A percentile compares a stretch with the other conserved stretches of the same genome.
Conservation (phyloP, 192 early-diverging fungal species). For the Spizellomyces sp. region DNA sequence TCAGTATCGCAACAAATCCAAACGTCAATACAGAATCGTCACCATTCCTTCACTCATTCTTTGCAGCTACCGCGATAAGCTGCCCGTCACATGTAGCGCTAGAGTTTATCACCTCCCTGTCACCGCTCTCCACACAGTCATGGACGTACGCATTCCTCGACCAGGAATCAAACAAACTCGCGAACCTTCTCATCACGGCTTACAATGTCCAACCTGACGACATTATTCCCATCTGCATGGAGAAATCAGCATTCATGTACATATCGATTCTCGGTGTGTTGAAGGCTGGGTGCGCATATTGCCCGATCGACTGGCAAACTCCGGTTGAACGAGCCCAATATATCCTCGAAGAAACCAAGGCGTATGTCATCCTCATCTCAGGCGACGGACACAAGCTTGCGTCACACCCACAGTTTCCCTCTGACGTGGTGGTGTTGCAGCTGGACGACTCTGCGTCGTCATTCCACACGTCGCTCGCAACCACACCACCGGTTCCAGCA, state of each 20-base stretch:
- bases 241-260: slow-evolving; percentile 13
- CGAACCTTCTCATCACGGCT: background rate
- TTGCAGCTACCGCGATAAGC: background rate
- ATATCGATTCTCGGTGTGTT: slow-evolving; percentile 29
- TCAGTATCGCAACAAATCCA: too few species aligned
- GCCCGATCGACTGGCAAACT: slow-evolving; percentile 29
- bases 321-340: slow-evolving; percentile 17
- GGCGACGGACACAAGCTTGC: background rate
- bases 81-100: slow-evolving; percentile 5
- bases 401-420: background rate
- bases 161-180: slow-evolving; percentile 16
- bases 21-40: background rate
- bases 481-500: background rate
- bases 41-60: background rate
- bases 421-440: background rate
- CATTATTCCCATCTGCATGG: slow-evolving; percentile 20
- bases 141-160: slow-evolving; percentile 15
- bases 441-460: background rate
- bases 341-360: slow-evolving; percentile 7
- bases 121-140: background rate
- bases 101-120: background rate
- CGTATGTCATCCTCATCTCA: slow-evolving; percentile 11
- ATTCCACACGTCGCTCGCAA: background rate
- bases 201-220: slow-evolving; percentile 16
- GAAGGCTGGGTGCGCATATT: slow-evolving; percentile 43